Base-by-base conservation (phyloP, 108 stramenopile species). In the Stephanodiscus triporus region DNA sequence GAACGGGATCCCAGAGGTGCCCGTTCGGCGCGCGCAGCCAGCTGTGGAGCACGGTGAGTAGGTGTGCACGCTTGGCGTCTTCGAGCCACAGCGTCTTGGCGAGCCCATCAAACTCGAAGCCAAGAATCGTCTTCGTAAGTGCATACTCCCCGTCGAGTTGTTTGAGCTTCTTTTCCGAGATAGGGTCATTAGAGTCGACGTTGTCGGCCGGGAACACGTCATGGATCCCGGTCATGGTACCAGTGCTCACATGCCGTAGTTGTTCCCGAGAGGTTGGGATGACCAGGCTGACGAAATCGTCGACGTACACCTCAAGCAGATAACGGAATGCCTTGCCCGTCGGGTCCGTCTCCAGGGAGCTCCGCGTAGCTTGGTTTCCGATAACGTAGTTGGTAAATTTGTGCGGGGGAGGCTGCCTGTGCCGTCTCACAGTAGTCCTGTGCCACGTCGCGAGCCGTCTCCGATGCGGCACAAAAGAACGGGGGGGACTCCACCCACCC, bases 401-500 rank as follows among this genome's bases (percentile, higher is more conserved):
- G 55, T 69, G 68, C 2, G 29, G 7, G 53, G 55, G 0, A n/a
- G 55, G 50, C 38, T 53, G 3, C 68, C 68, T 16, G 57, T 1
- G n/a, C 36, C 8, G 68, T 57, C 16, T 69, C 71, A 20, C 29
- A 55, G 38, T 45, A 80, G n/a, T 57, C 37, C 20, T 80, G 75
- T 8, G 75, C 65, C 0, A 76, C 60, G 37, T 84, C 83, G 2
- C 74, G 57, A 2, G 48, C 62, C 19, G 84, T 82, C 68, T 85
- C 81, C 14, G 84, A 79, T 38, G 72, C 80, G 3, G 81, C 68
- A 11, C 66, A 70, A 45, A 86, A 85, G 22, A 55, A 76, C 3
- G 85, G 82, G 5, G 85, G 85, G 1, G 56, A 68, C 34, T 77
- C 65, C 20, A 32, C 54, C 84, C 79, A 81, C 0, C 79, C 79